phyloP scores from a whole-genome alignment of 495 filamentous ascomycete species.

The Thermochaetoides thermophila region DNA sequence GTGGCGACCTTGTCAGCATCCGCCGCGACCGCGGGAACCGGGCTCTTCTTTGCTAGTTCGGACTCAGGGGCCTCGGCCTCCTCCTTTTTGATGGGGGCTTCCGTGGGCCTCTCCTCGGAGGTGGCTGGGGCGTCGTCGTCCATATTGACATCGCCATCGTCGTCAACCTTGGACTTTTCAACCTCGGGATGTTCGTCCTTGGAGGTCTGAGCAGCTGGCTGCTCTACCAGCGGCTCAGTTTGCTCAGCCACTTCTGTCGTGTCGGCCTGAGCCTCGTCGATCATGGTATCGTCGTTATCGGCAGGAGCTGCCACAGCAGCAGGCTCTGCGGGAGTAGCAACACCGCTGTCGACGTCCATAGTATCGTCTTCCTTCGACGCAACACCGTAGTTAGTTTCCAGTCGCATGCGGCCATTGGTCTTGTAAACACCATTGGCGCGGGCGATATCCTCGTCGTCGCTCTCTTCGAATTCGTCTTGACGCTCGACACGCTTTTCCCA shows the following conservation, averaged over 20 bases:
- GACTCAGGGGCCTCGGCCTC: slow-evolving; percentile 13
- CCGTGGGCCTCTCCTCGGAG: slow-evolving; percentile 8
- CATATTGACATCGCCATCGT: slow-evolving; percentile 26
- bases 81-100: slow-evolving; percentile 19
- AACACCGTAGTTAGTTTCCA: slow-evolving; percentile 56
- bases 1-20: neutral
- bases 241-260: slow-evolving; percentile 1
- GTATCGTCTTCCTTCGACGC: slow-evolving; percentile 45
- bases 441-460: slow-evolving; percentile 79
- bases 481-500: slow-evolving; percentile 67
- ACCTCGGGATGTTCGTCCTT: slow-evolving; percentile 4
- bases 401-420: slow-evolving; percentile 40
- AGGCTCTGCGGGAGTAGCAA: slow-evolving; percentile 31
- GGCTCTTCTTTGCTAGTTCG: slow-evolving; percentile 3
- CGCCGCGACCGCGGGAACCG: neutral
- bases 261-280: slow-evolving; percentile 41
- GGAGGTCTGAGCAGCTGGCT: slow-evolving; percentile 2
- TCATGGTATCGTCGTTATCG: slow-evolving; percentile 42
- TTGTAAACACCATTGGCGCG: slow-evolving; percentile 58
- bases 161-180: slow-evolving; percentile 11
- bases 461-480: slow-evolving; percentile 65
- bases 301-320: slow-evolving; percentile 33
- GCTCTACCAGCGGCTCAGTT: too few species aligned
- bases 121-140: slow-evolving; percentile 9
- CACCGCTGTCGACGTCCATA: slow-evolving; percentile 47